Conservation (phyloP, 2,329 filamentous ascomycete species). For the Fusarium nygamai region DNA sequence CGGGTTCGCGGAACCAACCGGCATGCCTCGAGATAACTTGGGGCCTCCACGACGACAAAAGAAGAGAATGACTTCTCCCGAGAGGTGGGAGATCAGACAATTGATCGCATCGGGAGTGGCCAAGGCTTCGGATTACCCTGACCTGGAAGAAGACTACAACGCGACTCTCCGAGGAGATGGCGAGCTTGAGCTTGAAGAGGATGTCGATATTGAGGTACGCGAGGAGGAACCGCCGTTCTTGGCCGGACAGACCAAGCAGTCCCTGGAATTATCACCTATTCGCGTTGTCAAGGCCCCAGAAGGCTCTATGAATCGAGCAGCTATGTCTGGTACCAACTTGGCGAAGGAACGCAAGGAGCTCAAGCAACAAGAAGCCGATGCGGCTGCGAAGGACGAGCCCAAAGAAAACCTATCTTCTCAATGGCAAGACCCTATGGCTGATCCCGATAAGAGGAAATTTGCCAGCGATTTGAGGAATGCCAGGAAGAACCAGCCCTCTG, state of each 20-base stretch:
- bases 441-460: constrained; percentile 85
- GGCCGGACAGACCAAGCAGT: constrained; percentile 95
- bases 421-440: constrained; percentile 97
- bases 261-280: constrained; percentile 92
- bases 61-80: constrained; percentile 95
- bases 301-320: constrained; percentile 95
- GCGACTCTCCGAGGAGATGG: constrained; percentile 86
- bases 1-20: constrained; percentile 60
- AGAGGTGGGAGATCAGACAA: constrained; percentile 97
- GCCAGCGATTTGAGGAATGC: constrained; percentile 83
- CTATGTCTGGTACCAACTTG: constrained; percentile 89
- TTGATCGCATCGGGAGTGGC: constrained; percentile 94
- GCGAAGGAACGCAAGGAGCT: constrained; percentile 91
- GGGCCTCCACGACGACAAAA: constrained; percentile 68
- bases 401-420: constrained; percentile 88
- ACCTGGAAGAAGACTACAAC: constrained; percentile 93
- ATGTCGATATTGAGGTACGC: constrained; percentile 95
- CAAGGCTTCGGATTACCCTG: constrained; percentile 92
- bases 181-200: constrained; percentile 91
- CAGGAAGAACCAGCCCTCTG: constrained; percentile 67
- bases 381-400: constrained; percentile 74
- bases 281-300: constrained; percentile 97
- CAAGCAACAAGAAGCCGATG: constrained; percentile 87
- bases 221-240: constrained; percentile 98
- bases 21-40: constrained; percentile 52